Evolutionary conservation across 768 basidiomycete genomes (phyloP), one percentile per base, ranked within the genome.

Genomic region (Flagelloscypha sp.): DNA sequence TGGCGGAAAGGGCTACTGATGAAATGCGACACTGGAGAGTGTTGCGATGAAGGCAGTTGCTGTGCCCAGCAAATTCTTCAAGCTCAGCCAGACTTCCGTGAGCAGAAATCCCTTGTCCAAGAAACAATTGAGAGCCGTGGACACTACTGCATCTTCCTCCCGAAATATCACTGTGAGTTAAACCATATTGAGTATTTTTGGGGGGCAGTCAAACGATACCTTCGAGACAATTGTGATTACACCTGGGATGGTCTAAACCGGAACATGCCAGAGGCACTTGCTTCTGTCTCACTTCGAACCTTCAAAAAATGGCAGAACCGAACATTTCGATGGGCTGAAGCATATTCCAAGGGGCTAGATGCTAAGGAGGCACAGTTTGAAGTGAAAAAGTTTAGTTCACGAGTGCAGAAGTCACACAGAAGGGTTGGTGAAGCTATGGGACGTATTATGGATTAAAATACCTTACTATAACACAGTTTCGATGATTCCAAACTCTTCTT

Each of bases 261-360:
- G 12, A 56, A 56, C 36, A 33, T 56, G 34, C 44, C 42, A 5
- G 30, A 35, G 2, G 51, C 51, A 18, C 24, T 54, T 16, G 35
- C 15, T 8, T 49, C 49, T 6, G 46, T 52, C 22, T 10, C 27
- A 31, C 30, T 43, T 21, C n/a, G 24, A n/a, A 44, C 29, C 8
- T 48, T 62, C 17, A 43, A 52, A 18, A 46, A 49, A 27, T 64
- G 61, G 61, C 56, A 64, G 31, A 54, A 62, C 42, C 36, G 46
- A 7, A 51, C 53, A 42, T 22, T 35, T 18, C 13, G 56, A 15
- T 62, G 52, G 46, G 54, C 60, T 42, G 47, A 58, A 30, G 57
- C 61, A 13, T 65, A 63, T 36, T 2, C 38, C 15, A 25, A 34
- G 9, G 55, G 55, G 9, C 32, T 61, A 11, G 36, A 33, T 19